A percentile compares a stretch with the other conserved stretches of the same genome.
Evolutionary conservation across 192 early-diverging fungal genomes (phyloP).

Genomic region (Mortierella claussenii): DNA sequence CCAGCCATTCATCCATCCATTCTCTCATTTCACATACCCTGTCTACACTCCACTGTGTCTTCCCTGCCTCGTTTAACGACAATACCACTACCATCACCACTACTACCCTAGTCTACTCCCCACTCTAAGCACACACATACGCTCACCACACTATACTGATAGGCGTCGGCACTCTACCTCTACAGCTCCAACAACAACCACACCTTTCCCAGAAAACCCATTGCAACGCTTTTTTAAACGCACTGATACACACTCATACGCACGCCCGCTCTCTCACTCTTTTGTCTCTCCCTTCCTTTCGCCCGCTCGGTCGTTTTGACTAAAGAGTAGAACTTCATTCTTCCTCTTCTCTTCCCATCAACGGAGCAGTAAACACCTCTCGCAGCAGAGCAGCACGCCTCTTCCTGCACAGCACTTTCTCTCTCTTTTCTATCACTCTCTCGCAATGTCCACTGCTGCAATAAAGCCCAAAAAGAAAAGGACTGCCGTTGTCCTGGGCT

Average conservation of each 20-base stretch:
- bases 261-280: neutral
- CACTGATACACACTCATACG: neutral
- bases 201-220: no score
- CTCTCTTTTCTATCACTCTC: conserved; percentile 10
- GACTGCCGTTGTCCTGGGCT: conserved; percentile 47
- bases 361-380: neutral
- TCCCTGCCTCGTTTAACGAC: no score
- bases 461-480: conserved; percentile 54
- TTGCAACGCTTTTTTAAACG: no score
- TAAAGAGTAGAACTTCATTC: conserved; percentile 16
- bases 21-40: no score
- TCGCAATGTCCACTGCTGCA: conserved; percentile 11
- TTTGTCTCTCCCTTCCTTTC: neutral
- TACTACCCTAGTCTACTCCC: no score
- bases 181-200: no score
- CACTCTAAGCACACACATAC: neutral
- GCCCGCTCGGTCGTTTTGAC: neutral
- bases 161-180: neutral
- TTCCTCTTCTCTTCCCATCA: conserved; percentile 1
- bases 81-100: no score
- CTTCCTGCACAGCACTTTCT: neutral
- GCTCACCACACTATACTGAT: neutral
- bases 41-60: no score
- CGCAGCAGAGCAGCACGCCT: neutral
- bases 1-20: no score